Conservation (phyloP, 148 eudicot genomes). For the Agrostemma githago region DNA sequence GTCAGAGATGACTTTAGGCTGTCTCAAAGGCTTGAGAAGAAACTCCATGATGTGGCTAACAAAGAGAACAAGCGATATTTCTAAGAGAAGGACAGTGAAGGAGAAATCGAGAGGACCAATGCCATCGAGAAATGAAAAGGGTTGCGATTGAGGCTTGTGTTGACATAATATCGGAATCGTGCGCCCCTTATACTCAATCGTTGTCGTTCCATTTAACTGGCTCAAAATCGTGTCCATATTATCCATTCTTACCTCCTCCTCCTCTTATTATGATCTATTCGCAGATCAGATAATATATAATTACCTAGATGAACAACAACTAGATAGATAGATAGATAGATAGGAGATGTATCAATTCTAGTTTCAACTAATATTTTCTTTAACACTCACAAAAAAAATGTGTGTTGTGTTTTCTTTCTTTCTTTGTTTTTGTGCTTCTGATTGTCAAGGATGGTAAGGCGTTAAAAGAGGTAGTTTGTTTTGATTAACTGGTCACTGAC, state of each 20-base stretch:
- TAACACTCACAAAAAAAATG: too few relatives aligned
- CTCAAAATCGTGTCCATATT: constrained; percentile 14
- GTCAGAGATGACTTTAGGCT: constrained; percentile 62
- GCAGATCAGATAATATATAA: too few relatives aligned
- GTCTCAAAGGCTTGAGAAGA: constrained; percentile 65
- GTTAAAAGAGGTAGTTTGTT: constrained; percentile 32
- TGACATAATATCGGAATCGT: constrained; percentile 33
- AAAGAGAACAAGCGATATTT: constrained; percentile 40
- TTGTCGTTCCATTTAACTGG: constrained; percentile 19
- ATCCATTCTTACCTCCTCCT: neutral
- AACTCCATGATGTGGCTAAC: constrained; percentile 40
- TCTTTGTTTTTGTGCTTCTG: too few relatives aligned
- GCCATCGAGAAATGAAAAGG: constrained; percentile 40
- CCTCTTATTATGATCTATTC: neutral
- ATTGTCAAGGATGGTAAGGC: constrained; percentile 33
- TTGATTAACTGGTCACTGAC: constrained; percentile 18
- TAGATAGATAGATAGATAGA: too few relatives aligned
- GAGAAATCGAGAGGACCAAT: constrained; percentile 44
- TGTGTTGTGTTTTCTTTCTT: neutral
- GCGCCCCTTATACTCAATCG: constrained; percentile 15
- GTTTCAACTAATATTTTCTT: too few relatives aligned
- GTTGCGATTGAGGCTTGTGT: constrained; percentile 18
- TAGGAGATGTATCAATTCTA: too few relatives aligned
- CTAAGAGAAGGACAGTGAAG: constrained; percentile 49
- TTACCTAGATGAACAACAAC: too few relatives aligned